Conservation (phyloP, 1,139 yeast species). For the Blastobotrys elegans region DNA sequence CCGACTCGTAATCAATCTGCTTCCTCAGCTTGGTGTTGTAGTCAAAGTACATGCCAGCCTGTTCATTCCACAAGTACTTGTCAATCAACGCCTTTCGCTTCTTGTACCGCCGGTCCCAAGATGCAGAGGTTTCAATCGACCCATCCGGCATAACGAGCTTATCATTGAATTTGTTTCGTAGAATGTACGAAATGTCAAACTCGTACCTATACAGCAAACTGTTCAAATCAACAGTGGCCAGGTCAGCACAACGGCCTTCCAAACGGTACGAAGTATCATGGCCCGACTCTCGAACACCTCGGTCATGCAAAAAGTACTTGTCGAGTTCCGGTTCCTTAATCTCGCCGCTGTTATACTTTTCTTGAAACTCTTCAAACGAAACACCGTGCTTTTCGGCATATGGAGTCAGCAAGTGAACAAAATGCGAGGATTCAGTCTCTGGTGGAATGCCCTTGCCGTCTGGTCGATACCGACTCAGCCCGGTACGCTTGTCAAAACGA, state of each 20-base stretch:
- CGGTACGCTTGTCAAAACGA: constrained; percentile 68
- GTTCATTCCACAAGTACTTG: constrained; percentile 80
- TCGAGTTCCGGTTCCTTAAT: constrained; percentile 76
- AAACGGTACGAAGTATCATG: constrained; percentile 91
- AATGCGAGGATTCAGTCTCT: constrained; percentile 91
- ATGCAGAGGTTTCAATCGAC: constrained; percentile 44
- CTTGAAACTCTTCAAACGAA: constrained; percentile 63
- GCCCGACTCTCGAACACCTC: constrained; percentile 95
- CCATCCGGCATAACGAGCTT: constrained; percentile 40
- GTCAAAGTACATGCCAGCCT: constrained; percentile 75
- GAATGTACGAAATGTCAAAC: constrained; percentile 66
- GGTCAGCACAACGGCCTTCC: constrained; percentile 82
- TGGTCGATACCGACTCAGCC: constrained; percentile 87
- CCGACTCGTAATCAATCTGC: constrained; percentile 72
- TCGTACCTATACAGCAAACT: constrained; percentile 87
- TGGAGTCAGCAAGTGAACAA: constrained; percentile 64
- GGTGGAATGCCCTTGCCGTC: constrained; percentile 92
- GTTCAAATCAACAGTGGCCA: constrained; percentile 90
- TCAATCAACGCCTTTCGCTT: constrained; percentile 53
- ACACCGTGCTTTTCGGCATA: constrained; percentile 61
- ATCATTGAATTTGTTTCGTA: constrained; percentile 54
- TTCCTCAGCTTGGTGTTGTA: constrained; percentile 59
- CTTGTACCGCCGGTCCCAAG: constrained; percentile 58
- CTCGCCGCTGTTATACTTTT: constrained; percentile 60
- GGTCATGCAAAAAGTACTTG: constrained; percentile 83